Evolutionary conservation across 2,329 filamentous ascomycete species (phyloP), one percentile per base, ranked within the genome.

Genomic region (Scedosporium dehoogii): DNA sequence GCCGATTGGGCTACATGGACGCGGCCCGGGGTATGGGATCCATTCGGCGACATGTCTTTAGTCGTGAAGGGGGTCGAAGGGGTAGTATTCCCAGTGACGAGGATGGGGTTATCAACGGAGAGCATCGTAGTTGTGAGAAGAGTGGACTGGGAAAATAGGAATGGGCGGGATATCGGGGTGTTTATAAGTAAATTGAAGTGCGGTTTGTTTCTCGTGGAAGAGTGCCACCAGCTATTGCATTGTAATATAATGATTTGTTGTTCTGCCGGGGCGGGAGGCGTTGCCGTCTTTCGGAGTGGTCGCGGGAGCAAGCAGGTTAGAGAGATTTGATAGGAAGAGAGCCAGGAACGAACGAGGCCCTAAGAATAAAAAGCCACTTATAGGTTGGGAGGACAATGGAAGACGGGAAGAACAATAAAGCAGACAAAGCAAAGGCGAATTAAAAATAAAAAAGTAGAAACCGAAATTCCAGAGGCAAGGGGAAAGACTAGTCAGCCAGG

Each of bases 21-120:
- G 5, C 46, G 46, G 33, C 27, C 6, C 59, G 60, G 41, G n/a
- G 14, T 65, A 63, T 6, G 68, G 60, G 58, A 69, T 73, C 10
- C 70, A 69, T 27, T 75, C 64, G 55, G 72, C 68, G 58, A 63
- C 70, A 62, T 68, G 67, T 61, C 66, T 66, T 18, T 57, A n/a
- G n/a, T n/a, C 21, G 18, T 23, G 60, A 58, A 48, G 41, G 46
- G 38, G 38, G 56, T n/a, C 21, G 42, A 29, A 21, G 7, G 72
- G 63, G 59, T 23, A 14, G 14, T 14, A 23, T 55, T 55, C 42
- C 77, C 77, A 65, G 78, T 76, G 63, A 80, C 68, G 64, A 79
- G 69, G 65, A 79, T 70, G 51, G 78, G 74, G 53, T 75, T 69
- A 66, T 83, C 78, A 72, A 79, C 81, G 59, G 81, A 81, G 62